Conservation (phyloP, 768 basidiomycete species). For the Dacryopinax spathularia region DNA sequence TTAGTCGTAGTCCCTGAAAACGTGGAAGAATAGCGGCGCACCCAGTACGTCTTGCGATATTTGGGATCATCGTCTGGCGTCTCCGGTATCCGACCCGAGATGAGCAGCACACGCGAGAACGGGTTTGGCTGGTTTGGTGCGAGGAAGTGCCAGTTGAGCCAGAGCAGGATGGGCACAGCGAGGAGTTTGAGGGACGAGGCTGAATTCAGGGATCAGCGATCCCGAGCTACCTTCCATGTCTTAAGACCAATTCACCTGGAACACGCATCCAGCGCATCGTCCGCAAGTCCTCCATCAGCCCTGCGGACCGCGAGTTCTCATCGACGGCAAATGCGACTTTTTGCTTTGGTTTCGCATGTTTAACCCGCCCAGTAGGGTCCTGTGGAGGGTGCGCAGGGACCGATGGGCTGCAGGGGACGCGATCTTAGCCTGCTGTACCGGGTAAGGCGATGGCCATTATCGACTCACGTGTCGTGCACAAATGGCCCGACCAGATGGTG, state of each 20-base stretch:
- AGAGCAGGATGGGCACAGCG: conserved; percentile 44
- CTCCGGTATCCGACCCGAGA: conserved; percentile 47
- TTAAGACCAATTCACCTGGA: conserved; percentile 37
- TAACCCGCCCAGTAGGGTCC: not conserved
- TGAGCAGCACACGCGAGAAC: conserved; percentile 53
- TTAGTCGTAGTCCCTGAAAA: not conserved
- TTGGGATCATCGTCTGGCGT: conserved; percentile 41
- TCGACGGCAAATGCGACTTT: not conserved
- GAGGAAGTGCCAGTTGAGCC: conserved; percentile 48
- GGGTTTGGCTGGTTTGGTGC: conserved; percentile 48
- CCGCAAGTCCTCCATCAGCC: conserved; percentile 39
- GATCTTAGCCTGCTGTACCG: conserved; percentile 45
- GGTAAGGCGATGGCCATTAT: conserved; percentile 26
- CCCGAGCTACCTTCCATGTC: not conserved
- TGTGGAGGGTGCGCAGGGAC: not conserved
- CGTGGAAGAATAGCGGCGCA: conserved; percentile 8
- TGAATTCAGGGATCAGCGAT: conserved; percentile 17
- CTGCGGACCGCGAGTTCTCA: conserved; percentile 19
- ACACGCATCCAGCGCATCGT: conserved; percentile 57
- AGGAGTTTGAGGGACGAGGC: conserved; percentile 56
- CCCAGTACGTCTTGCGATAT: conserved; percentile 50
- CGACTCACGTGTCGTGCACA: conserved; percentile 45
- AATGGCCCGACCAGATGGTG: conserved; percentile 53
- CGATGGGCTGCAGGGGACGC: not conserved
- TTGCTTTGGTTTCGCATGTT: conserved; percentile 1